Base-by-base conservation (phyloP, 139 green algal genomes). In the Tetraselmis chui region DNA sequence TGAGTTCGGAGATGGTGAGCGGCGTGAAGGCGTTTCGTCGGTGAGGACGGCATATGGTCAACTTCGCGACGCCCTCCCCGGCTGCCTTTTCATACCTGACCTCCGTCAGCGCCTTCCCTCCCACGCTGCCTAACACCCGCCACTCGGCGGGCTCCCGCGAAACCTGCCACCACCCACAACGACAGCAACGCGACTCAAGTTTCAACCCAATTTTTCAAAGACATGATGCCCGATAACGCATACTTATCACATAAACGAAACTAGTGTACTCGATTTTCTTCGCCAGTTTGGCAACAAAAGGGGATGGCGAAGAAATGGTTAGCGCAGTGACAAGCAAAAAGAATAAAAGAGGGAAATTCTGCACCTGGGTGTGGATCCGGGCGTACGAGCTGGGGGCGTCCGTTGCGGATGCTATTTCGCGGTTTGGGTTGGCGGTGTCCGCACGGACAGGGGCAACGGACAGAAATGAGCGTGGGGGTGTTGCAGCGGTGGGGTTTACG, bases 1-100 rank as follows among this genome's bases (percentile, higher is more conserved):
- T 94, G 85, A 99, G 90, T 88, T 99, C 96, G 81, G 89, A 85
- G 1, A 97, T 32, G 25, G 96, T 99, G 30, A 88, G 86, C 1
- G 96, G 96, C 1, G 88, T 94, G 90, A 99, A 99, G 0, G 96
- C 97, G 79, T 99, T 99, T 25, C 96, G 85, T 80, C 91, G 93
- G 23, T 98, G 83, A 23, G 96, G 96, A 0, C 96, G 83, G 83
- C 98, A 98, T 84, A 99, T 99, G 29, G 91, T 97, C 25, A 94
- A 93, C 92, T 95, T 97, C 2, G 94, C 95, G 29, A 98, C 97
- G 28, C 93, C 95, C 80, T 98, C 94, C 0, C 84, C 90, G 0
- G 86, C 80, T 1, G 90, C 84, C 83, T 98, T 98, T 26, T 95
- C 85, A 76, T 98, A 98, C 28, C 92, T 88, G 2, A 97, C 90